Conservation (phyloP, 176 grass and related monocot species). For the Cenchrus purpureus region DNA sequence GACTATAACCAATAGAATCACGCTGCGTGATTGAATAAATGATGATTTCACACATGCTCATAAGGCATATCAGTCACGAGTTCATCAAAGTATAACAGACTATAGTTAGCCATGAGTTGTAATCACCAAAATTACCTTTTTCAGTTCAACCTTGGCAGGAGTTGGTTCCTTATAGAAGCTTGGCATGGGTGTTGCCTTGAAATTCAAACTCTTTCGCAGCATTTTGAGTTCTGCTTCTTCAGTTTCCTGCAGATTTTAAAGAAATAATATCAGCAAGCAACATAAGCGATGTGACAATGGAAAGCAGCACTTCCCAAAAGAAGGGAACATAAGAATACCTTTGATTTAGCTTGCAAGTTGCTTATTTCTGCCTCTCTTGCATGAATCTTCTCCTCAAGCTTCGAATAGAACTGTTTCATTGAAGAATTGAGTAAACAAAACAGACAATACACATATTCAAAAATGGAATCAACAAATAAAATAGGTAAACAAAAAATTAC, state of each 20-base stretch:
- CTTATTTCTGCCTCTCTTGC: constrained; percentile 68
- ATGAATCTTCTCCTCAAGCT: constrained; percentile 73
- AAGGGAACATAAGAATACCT: constrained; percentile 39
- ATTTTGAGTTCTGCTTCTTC: constrained; percentile 74
- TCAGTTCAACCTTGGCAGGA: constrained; percentile 61
- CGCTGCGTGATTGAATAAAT: background rate
- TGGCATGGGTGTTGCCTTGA: constrained; percentile 74
- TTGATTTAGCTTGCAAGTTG: constrained; percentile 62
- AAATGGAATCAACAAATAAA: constrained; percentile 19
- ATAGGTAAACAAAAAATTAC: constrained; percentile 28
- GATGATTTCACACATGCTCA: background rate
- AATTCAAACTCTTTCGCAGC: constrained; percentile 67
- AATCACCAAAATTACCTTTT: constrained; percentile 49
- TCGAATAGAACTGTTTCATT: constrained; percentile 63
- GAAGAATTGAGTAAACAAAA: constrained; percentile 25
- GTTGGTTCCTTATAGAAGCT: constrained; percentile 67
- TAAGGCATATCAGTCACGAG: constrained; percentile 11
- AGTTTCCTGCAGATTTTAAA: constrained; percentile 53
- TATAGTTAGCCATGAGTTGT: background rate
- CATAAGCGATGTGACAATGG: background rate
- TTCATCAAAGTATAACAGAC: constrained; percentile 36
- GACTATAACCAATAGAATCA: constrained; percentile 1
- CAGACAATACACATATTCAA: constrained; percentile 9
- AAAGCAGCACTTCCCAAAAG: background rate
- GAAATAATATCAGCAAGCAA: constrained; percentile 31